Evolutionary conservation across 169 alveolate genomes (phyloP), one percentile per base, ranked within the genome.

Genomic region (Theileria parva): DNA sequence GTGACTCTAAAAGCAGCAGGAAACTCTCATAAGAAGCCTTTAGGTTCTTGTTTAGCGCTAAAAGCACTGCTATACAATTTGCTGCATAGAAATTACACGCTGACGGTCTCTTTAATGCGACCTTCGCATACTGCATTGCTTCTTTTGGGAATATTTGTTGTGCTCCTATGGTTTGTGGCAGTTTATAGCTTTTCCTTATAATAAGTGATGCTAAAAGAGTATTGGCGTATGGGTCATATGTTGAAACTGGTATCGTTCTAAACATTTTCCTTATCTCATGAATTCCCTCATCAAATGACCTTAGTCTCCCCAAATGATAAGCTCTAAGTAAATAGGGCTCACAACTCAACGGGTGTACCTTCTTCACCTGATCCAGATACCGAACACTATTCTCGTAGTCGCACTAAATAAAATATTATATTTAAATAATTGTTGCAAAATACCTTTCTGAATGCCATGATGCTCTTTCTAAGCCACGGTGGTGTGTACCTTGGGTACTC

Each of bases 61-160:
- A 73, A 55, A 57, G 44, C 32, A 85, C 67, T n/a, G 91, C 86
- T 8, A 85, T 57, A 67, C 83, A 69, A 74, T 85, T 85, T 37
- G 91, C 91, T 6, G 87, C 91, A 53, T 85, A 85, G 53, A 85
- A 85, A 73, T 85, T 85, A 37, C 85, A 69, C 28, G 77, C 78
- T n/a, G 76, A 27, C 12, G 81, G 91, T 70, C 91, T 70, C 50
- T 73, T 23, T 21, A 85, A 51, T 23, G 83, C 84, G 50, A 73
- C 66, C 17, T 81, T 55, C 32, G 91, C 87, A 73, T 77, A 78
- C 67, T 78, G 80, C 37, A 85, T n/a, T 23, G 75, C 87, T 11
- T 85, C 91, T 59, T 78, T 71, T 19, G 87, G 91, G 53, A 85
- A 53, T 32, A 72, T 55, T 15, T 63, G 73, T 61, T 34, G 51